Conservation (phyloP, 2,329 filamentous ascomycete species). For the Penicillium sp. region DNA sequence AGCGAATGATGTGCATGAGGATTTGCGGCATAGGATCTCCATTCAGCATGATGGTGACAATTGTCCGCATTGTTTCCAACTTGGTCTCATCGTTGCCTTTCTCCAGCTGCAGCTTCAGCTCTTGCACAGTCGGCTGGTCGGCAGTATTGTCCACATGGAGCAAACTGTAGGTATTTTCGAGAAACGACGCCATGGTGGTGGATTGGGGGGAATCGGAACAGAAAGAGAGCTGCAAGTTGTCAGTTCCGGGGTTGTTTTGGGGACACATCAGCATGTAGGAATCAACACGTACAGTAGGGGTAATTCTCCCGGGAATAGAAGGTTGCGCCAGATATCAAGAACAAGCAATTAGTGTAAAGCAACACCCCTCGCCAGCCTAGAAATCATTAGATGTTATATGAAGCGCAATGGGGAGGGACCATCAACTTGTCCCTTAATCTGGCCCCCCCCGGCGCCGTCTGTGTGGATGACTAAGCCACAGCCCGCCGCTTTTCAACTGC, state of each 20-base stretch:
- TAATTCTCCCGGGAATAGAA: conserved; percentile 28
- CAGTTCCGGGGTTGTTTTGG: conserved; percentile 36
- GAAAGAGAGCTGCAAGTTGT: conserved; percentile 37
- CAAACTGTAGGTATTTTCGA: conserved; percentile 93
- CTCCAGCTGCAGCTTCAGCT: conserved; percentile 89
- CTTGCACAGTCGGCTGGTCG: conserved; percentile 84
- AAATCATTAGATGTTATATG: conserved; percentile 38
- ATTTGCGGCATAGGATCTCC: conserved; percentile 93
- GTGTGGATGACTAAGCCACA: conserved; percentile 49
- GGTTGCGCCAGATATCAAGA: conserved; percentile 23
- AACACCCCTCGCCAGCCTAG: conserved; percentile 39
- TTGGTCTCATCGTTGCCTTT: conserved; percentile 92
- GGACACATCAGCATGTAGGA: conserved; percentile 22
- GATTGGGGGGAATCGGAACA: conserved; percentile 26
- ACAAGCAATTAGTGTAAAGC: conserved; percentile 31
- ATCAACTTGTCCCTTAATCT: conserved; percentile 46
- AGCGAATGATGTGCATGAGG: conserved; percentile 99
- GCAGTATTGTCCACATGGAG: conserved; percentile 97
- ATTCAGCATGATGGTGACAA: conserved; percentile 96
- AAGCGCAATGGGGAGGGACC: conserved; percentile 34
- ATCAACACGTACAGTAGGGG: conserved; percentile 26
- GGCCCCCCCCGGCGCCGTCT: conserved; percentile 34
- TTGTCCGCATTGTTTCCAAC: conserved; percentile 93
- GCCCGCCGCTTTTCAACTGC: conserved; percentile 24
- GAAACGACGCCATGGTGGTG: conserved; percentile 82